Base-by-base conservation (phyloP, 2,329 filamentous ascomycete genomes). In the Fusarium decemcellulare region DNA sequence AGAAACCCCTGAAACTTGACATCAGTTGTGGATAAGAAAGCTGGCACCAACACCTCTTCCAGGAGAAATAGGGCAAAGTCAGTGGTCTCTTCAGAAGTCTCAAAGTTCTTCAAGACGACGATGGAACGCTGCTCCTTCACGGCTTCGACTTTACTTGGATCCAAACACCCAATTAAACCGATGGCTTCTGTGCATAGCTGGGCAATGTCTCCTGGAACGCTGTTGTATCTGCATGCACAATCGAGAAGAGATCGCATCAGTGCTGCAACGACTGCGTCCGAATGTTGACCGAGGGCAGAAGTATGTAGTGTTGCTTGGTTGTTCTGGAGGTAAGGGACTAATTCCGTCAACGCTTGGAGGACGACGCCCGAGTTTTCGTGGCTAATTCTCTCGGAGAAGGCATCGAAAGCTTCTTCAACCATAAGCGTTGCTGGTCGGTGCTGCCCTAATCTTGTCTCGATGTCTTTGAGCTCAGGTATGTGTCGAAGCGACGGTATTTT, bases 301-400 rank as follows among this genome's bases (percentile, higher is more conserved):
- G 91, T 88, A 75, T 97, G 94, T 18, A 99, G 82, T 64, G 93
- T 91, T 27, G 87, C 88, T 76, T 97, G 94, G 67, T 97, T 88
- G 5, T 82, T 79, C 63, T 89, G 86, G 8, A 99, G 85, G 74
- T 92, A 97, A 2, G 86, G 85, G 7, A 90, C 86, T 8, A 99
- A 86, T 76, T 99, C 96, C 23, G 84, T 84, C 47, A 99, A 80
- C 18, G 94, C 92, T 79, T 95, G 93, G 57, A 92, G 86, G 18
- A 97, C 93, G 48, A 99, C 95, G 2, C 92, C 91, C 0, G 91
- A 88, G 76, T 95, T 97, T 71, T 99, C 96, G 74, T 96, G 94
- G 42, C 86, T 84, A 59, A 97, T 88, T 67, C 96, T 89, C 69
- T 89, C 85, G 23, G 90, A 87, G 70, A 97, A 96, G 5, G 93